Evolutionary conservation across 768 basidiomycete species (phyloP), one percentile per base, ranked within the genome.

Genomic region (Dacryopinax spathularia): DNA sequence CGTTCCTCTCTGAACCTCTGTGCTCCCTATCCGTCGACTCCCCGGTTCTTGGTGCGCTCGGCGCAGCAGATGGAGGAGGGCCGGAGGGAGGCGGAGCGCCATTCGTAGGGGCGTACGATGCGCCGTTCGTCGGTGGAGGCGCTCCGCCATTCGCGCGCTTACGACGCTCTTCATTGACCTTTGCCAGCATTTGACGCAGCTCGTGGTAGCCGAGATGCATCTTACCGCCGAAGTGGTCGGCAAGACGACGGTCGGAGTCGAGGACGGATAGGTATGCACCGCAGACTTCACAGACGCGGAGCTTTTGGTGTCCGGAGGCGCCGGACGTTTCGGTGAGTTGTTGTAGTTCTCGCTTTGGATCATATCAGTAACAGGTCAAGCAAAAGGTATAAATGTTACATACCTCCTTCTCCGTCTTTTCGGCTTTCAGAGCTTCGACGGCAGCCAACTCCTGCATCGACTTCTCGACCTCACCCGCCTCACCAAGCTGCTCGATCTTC

Each of bases 171-270:
- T 94, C 93, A 66, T 86, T 85, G 75, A 97, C 96, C 72, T 91
- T 89, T 64, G 78, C 74, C 62, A 99, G 81, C 84, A 96, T 89
- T 76, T 93, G 90, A 63, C 96, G 90, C 66, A 99, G 81, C 76
- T 98, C 94, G 74, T 97, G 93, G 77, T 99, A 99, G 10, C 96
- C 96, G 71, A 98, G 76, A 79, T 98, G 96, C 91, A 99, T 95
- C 96, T 99, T 99, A 71, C 96, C 96, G 76, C 96, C 96, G 79
- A 99, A 99, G 75, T 99, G 96, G 79, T 99, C 96, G 61, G 96
- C 96, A 65, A 99, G 79, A 73, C 96, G 92, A 73, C 95, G 86
- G 79, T 99, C 96, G 64, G 95, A 97, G 76, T 99, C 96, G 59
- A 98, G 81, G 35, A 99, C 91, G 16, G 91, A 95, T 44, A 99